Evolutionary conservation across 108 stramenopile species (phyloP).

Genomic region (Craspedostauros australis): DNA sequence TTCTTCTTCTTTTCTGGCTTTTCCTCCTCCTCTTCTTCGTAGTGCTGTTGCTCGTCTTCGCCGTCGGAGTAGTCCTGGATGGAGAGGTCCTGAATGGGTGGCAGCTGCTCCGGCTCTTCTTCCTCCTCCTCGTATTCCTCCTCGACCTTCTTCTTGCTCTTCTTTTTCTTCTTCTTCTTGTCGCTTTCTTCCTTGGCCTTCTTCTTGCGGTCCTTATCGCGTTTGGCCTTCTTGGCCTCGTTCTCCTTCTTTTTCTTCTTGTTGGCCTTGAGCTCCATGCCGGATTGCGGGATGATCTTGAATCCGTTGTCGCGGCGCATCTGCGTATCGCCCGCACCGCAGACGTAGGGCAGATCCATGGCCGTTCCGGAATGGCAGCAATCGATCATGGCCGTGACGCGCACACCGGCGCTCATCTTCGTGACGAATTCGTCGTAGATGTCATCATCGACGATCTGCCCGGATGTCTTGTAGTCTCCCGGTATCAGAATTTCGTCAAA

Average conservation of each 20-base stretch:
- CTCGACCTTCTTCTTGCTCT: neutral
- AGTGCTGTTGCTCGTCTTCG: neutral
- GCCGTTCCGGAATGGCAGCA: conserved; percentile 80
- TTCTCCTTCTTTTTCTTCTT: conserved; percentile 12
- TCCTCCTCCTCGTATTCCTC: conserved; percentile 6
- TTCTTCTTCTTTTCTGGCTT: conserved; percentile 12
- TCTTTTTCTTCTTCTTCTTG: conserved; percentile 1
- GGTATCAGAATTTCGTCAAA: conserved; percentile 85
- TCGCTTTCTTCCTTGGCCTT: neutral
- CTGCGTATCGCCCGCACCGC: conserved; percentile 35
- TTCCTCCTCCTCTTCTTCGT: neutral
- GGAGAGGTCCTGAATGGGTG: neutral
- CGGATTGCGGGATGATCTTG: conserved; percentile 8
- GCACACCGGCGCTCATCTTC: conserved; percentile 55
- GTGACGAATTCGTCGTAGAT: conserved; percentile 63
- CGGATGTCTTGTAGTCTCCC: conserved; percentile 58
- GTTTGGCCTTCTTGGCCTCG: neutral
- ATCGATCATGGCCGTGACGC: conserved; percentile 57
- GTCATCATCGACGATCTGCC: conserved; percentile 68
- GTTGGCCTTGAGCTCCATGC: conserved; percentile 1
- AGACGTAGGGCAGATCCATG: conserved; percentile 56
- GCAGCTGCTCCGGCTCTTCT: neutral
- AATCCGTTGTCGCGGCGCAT: conserved; percentile 21
- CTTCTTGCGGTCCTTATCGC: conserved; percentile 2
- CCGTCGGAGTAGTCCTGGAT: neutral